A percentile compares a stretch with the other conserved stretches of the same genome.
Conservation (phyloP, 2,329 filamentous ascomycete species). For the Hortaea werneckii region DNA sequence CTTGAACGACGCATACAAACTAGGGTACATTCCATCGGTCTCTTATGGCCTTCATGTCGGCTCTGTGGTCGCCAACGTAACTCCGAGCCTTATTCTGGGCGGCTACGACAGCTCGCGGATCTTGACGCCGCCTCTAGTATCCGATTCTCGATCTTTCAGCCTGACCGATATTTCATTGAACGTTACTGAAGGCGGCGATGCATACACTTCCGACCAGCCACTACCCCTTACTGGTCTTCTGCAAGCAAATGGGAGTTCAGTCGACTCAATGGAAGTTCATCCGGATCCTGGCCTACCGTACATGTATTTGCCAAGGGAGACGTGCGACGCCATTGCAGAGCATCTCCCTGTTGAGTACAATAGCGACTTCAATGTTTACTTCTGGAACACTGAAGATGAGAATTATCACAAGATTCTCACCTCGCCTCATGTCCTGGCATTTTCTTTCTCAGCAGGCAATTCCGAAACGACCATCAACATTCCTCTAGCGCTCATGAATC, state of each 20-base stretch:
- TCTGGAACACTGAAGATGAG: conserved; percentile 20
- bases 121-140: conserved; percentile 3
- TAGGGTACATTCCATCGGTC: conserved; percentile 7
- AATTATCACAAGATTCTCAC: conserved; percentile 30
- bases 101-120: conserved; percentile 12
- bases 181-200: conserved; percentile 32
- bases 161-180: conserved; percentile 34
- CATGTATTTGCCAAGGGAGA: conserved; percentile 18
- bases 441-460: conserved; percentile 24
- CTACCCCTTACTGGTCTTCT: conserved; percentile 12
- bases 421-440: conserved; percentile 33
- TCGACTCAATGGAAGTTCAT: conserved; percentile 4
- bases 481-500: conserved; percentile 27
- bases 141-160: conserved; percentile 8
- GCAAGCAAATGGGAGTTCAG: neutral
- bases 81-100: conserved; percentile 9
- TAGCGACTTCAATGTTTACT: conserved; percentile 12
- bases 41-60: conserved; percentile 12
- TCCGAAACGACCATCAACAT: conserved; percentile 33
- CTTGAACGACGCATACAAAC: conserved; percentile 5
- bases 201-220: conserved; percentile 18
- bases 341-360: conserved; percentile 21
- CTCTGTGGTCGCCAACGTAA: conserved; percentile 5
- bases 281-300: conserved; percentile 19
- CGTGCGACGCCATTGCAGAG: conserved; percentile 19